A percentile compares a stretch with the other conserved stretches of the same genome.
Evolutionary conservation across 2,329 filamentous ascomycete genomes (phyloP).

Genomic region (Lanzia echinophila): DNA sequence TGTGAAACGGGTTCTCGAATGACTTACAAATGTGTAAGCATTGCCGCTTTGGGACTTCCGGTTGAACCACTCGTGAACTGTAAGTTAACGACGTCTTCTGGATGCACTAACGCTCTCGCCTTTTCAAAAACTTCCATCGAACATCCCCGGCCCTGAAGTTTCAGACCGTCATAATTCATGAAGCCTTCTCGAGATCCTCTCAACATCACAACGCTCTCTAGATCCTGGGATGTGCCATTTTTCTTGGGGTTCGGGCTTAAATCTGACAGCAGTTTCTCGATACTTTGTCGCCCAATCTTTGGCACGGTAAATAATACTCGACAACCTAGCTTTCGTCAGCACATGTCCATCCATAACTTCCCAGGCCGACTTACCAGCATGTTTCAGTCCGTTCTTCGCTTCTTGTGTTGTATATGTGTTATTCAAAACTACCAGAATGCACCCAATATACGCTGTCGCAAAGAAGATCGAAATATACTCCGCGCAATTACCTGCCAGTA

Average conservation of each 20-base stretch:
- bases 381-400: constrained; percentile 50
- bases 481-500: constrained; percentile 20
- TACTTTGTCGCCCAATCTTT: constrained; percentile 59
- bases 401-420: constrained; percentile 75
- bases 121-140: constrained; percentile 44
- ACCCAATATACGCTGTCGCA: constrained; percentile 41
- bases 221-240: constrained; percentile 29
- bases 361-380: constrained; percentile 53
- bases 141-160: constrained; percentile 41
- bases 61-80: constrained; percentile 74
- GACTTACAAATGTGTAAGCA: constrained; percentile 48
- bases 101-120: constrained; percentile 48
- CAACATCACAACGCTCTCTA: constrained; percentile 53
- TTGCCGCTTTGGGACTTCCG: constrained; percentile 65
- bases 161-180: constrained; percentile 54
- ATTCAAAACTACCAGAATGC: constrained; percentile 70
- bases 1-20: neutral
- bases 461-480: constrained; percentile 26
- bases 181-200: constrained; percentile 48
- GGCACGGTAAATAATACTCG: constrained; percentile 68
- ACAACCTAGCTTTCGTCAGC: constrained; percentile 47
- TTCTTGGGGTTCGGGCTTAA: constrained; percentile 39
- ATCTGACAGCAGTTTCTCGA: constrained; percentile 50
- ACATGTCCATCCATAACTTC: constrained; percentile 52
- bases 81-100: constrained; percentile 64